phyloP scores from a whole-genome alignment of 441 rosid species.

The Corymbia citriodora region DNA sequence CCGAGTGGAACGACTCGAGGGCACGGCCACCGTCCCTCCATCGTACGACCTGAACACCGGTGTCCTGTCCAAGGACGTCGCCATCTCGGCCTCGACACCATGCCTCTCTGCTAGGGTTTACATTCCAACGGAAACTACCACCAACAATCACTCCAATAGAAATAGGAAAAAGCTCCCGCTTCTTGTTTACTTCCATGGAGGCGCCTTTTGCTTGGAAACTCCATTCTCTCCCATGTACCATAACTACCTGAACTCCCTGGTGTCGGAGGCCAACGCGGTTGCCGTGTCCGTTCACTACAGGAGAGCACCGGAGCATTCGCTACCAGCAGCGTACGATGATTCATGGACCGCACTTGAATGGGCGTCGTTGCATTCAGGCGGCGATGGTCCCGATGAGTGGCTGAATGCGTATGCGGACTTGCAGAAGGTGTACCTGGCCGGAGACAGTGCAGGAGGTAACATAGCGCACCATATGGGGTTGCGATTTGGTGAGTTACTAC shows the following conservation, averaged over 20 bases:
- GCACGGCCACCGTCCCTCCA: conserved; percentile 5
- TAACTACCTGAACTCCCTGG: conserved; percentile 12
- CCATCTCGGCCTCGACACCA: conserved; percentile 4
- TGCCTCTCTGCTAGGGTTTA: conserved; percentile 14
- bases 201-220: conserved; percentile 25
- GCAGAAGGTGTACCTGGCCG: conserved; percentile 15
- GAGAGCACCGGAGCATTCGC: conserved; percentile 22
- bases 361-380: conserved; percentile 9
- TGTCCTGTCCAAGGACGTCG: conserved; percentile 22
- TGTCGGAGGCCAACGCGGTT: conserved; percentile 2
- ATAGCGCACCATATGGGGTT: conserved; percentile 18
- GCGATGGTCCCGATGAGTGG: conserved; percentile 18
- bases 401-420: conserved; percentile 12
- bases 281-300: conserved; percentile 27
- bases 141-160: neutral
- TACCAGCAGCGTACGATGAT: conserved; percentile 25
- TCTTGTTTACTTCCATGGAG: conserved; percentile 33
- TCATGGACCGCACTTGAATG: conserved; percentile 22
- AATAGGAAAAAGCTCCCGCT: conserved; percentile 21
- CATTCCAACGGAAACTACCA: neutral
- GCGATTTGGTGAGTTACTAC: neutral
- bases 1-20: conserved; percentile 18
- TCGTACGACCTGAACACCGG: neutral
- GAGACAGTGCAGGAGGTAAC: conserved; percentile 33
- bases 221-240: conserved; percentile 21